Base-by-base conservation (phyloP, 2,329 filamentous ascomycete species). In the Colletotrichum cordylinicola region DNA sequence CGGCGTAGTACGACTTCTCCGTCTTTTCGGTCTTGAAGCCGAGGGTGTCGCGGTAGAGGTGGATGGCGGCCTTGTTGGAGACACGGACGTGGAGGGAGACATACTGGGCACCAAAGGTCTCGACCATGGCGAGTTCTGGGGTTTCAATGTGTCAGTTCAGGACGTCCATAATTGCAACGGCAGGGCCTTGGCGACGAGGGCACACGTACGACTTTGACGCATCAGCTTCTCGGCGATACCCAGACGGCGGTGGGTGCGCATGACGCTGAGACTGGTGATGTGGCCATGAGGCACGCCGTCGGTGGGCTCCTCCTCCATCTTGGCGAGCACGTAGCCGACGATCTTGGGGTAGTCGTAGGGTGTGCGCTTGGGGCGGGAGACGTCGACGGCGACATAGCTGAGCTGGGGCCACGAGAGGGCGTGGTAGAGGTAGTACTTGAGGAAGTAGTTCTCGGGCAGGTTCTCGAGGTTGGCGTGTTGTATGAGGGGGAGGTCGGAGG, bases 391-490 rank as follows among this genome's bases (percentile, higher is more conserved):
- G 73, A 99, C 96, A 86, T 96, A 98, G 86, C 94, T 96, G 79
- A 99, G 92, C 87, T 98, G 96, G 61, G 97, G 97, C 97, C 97
- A 99, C 81, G 96, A 98, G 79, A 98, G 93, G 18, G 96, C 96
- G 87, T 99, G 97, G 91, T 99, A 99, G 82, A 99, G 93, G 89
- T 99, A 99, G 91, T 99, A 99, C 91, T 99, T 99, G 87, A 98
- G 95, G 86, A 98, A 98, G 91, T 99, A 99, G 90, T 99, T 99
- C 87, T 99, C 97, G 79, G 97, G 97, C 70, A 99, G 91, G 89
- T 99, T 99, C 85, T 98, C 98, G 84, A 99, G 96, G 89, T 99
- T 98, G 83, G 96, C 96, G 86, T 98, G 96, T 88, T 99, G 97
- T 84, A 99, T 96, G 83, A 97, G 93, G 79, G 95, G 95, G 79